A percentile compares a stretch with the other conserved stretches of the same genome.
Evolutionary conservation across 2,329 filamentous ascomycete genomes (phyloP).

Genomic region (Botrytis porri): DNA sequence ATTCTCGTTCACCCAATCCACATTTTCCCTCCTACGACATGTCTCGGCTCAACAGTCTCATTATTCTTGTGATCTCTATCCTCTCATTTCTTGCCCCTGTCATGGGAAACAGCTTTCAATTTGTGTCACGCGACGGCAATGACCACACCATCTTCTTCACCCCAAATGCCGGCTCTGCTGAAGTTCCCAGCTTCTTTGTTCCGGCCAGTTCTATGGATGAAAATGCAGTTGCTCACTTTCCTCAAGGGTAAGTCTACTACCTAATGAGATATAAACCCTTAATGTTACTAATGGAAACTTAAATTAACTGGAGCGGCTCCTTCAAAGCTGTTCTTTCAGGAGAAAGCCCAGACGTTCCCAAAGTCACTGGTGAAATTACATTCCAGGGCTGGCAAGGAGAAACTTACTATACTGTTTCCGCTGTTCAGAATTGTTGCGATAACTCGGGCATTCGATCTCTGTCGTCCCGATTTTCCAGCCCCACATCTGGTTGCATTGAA

Average conservation of each 20-base stretch:
- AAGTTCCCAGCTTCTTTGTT: neutral
- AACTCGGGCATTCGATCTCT: neutral
- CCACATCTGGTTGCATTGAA: neutral
- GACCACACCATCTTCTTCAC: neutral
- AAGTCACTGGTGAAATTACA: neutral
- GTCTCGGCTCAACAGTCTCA: neutral
- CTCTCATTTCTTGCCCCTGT: neutral
- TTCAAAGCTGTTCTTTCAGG: neutral
- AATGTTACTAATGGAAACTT: neutral
- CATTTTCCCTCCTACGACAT: neutral
- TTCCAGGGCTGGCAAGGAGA: neutral
- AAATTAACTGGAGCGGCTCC: neutral
- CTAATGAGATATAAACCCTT: neutral
- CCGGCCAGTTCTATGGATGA: accelerated
- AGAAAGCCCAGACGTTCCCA: neutral
- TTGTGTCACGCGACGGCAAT: neutral
- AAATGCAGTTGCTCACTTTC: neutral
- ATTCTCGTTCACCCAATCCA: neutral
- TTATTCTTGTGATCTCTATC: neutral
- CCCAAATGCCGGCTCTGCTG: neutral
- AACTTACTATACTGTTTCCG: neutral
- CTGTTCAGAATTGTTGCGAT: neutral
- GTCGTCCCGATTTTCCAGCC: accelerated
- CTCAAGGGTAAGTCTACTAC: neutral
- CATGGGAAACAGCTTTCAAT: neutral